phyloP scores from a whole-genome alignment of 2,329 filamentous ascomycete genomes.

The Colletotrichum plurivorum region DNA sequence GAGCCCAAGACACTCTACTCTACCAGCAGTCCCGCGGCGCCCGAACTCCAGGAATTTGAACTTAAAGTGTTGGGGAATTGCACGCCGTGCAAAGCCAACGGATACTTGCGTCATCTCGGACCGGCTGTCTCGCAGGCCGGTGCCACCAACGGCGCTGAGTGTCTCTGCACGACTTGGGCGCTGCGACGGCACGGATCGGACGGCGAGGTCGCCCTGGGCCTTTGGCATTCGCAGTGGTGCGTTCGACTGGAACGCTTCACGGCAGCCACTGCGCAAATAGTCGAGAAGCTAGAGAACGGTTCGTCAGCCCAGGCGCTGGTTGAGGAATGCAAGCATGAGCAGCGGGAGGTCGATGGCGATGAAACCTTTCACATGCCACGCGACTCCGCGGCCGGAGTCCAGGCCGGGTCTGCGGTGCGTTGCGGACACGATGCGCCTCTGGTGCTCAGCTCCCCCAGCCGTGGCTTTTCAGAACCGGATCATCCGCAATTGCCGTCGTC shows the following conservation, averaged over 20 bases:
- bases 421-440: not conserved
- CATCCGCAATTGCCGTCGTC: not conserved
- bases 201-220: no score
- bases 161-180: not conserved
- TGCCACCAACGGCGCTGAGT: constrained; percentile 4
- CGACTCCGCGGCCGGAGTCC: not conserved
- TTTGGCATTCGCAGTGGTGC: not conserved
- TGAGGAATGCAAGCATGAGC: not conserved
- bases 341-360: not conserved
- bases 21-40: not conserved
- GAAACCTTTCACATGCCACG: constrained; percentile 4
- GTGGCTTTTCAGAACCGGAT: not conserved
- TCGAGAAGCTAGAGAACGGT: not conserved
- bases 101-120: constrained; percentile 7
- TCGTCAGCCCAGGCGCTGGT: not conserved
- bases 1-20: no score
- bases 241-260: not conserved
- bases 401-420: not conserved
- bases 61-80: no score
- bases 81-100: not conserved
- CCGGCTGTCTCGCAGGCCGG: not conserved
- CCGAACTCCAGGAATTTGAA: not conserved
- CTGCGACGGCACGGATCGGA: no score
- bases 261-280: no score
- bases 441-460: not conserved